Base-by-base conservation (phyloP, 179 eudicot genomes). In the Vitellaria paradoxa region DNA sequence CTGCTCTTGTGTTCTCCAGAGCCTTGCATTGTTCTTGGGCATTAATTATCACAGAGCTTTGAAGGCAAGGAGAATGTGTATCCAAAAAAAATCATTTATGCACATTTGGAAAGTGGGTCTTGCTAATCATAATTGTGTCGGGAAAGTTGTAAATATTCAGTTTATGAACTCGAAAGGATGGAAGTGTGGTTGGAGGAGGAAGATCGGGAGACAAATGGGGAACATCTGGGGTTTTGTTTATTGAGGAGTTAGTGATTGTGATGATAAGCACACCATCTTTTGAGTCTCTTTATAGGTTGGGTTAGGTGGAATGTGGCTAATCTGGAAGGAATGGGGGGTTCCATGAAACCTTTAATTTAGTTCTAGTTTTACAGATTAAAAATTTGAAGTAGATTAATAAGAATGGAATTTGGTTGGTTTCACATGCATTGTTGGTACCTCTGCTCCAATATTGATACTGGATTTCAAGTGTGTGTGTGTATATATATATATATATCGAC, bases 11-110 rank as follows among this genome's bases (percentile, higher is more conserved):
- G 53, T 15, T 72, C 78, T 50, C 82, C 68, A 13, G 84, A 82
- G 85, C 81, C 84, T 81, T 85, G 88, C 92, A 87, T 89, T 30
- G 37, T 30, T 80, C 49, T 88, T 61, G 53, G 53, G 70, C 73
- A 73, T 69, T 30, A 30, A 30, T 30, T 81, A 40, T 18, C 70
- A 50, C 63, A 64, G 42, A 37, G 71, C 30, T 75, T 70, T 68
- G 73, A 83, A 79, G 78, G 11, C 24, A 75, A 40, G 26, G 37
- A 30, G 37, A 30, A 30, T 30, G 66, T 69, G 66, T 49, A 61
- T 4, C 76, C 21, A 46, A 37, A 67, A 63, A 79, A 77, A 83
- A 53, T 62, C 61, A 75, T 78, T n/a, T 80, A 84, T 77, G 57
- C 74, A 65, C 71, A 66, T 55, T 55, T 66, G 81, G 80, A 64